Percentiles rank a stretch among this genome's conserved stretches.
Evolutionary conservation across 768 basidiomycete genomes (phyloP).

Genomic region (Boletus subparvulus): DNA sequence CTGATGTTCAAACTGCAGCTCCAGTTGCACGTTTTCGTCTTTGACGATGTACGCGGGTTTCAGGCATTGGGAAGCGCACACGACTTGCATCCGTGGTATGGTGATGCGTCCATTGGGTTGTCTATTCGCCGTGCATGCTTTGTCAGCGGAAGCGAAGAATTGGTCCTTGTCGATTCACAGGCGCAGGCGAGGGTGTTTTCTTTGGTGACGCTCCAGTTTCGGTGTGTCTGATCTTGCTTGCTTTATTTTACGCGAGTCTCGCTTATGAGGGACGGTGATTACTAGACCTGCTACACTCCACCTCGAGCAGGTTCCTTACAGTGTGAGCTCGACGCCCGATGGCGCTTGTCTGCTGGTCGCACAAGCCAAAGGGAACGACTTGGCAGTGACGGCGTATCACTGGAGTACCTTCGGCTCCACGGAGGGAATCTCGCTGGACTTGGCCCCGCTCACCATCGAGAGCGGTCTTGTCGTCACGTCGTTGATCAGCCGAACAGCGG

Average conservation of each 20-base stretch:
- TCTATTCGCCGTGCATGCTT: constrained; percentile 45
- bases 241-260: no score
- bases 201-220: no score
- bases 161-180: constrained; percentile 47
- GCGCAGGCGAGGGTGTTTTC: constrained; percentile 49
- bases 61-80: constrained; percentile 42
- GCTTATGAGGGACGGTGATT: no score
- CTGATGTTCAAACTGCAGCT: no score
- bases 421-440: constrained; percentile 40
- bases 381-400: constrained; percentile 45
- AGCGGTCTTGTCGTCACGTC: constrained; percentile 42
- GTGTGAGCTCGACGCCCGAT: constrained; percentile 48
- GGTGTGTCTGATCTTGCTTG: no score
- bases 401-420: constrained; percentile 57
- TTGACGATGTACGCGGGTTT: constrained; percentile 19
- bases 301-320: no score
- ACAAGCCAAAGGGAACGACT: constrained; percentile 15
- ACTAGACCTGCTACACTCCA: no score
- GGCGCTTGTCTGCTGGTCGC: constrained; percentile 51
- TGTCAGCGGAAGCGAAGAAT: constrained; percentile 50
- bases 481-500: constrained; percentile 39
- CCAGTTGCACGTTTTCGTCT: constrained; percentile 45
- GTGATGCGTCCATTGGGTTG: constrained; percentile 17
- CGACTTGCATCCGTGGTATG: constrained; percentile 46
- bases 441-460: constrained; percentile 27